Percentiles rank a stretch among this genome's conserved stretches.
Evolutionary conservation across 1,284 basidiomycete genomes (phyloP).

Genomic region (Cystobasidiaceae sp.): DNA sequence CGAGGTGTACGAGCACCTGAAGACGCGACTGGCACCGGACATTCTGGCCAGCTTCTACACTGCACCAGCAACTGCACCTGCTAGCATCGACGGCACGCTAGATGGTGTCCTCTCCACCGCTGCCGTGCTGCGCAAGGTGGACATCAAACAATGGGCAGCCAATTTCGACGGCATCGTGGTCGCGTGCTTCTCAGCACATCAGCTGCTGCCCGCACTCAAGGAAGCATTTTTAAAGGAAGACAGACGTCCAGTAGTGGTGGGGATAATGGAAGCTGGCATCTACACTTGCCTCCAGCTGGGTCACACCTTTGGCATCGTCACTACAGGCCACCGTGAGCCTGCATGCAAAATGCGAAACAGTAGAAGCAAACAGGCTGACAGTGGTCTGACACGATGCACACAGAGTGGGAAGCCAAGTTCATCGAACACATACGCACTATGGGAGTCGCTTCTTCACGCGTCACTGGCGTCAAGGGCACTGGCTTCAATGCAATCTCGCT

Average conservation of each 20-base stretch:
- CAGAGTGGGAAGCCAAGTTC: conserved; percentile 10
- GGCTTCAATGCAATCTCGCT: not conserved
- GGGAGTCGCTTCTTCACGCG: not conserved
- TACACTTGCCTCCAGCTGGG: conserved; percentile 2
- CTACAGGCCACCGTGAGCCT: not conserved
- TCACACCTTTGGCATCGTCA: not conserved
- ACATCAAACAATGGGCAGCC: not conserved
- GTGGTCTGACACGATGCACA: too few relatives aligned
- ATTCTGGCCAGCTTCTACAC: not conserved
- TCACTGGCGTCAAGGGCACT: not conserved
- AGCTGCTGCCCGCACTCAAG: not conserved
- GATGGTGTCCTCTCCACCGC: not conserved
- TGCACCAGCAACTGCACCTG: not conserved
- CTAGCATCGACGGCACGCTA: not conserved
- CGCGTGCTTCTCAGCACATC: conserved; percentile 10
- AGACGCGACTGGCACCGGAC: not conserved
- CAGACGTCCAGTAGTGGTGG: not conserved
- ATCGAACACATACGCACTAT: not conserved
- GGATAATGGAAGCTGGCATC: conserved; percentile 4
- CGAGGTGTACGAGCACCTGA: not conserved
- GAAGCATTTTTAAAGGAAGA: not conserved
- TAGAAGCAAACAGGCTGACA: too few relatives aligned
- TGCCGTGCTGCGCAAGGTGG: not conserved
- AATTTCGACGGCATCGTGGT: too few relatives aligned
- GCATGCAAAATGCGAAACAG: too few relatives aligned